Base-by-base conservation (phyloP, 805 yeast genomes). In the Lipomyces kockii region DNA sequence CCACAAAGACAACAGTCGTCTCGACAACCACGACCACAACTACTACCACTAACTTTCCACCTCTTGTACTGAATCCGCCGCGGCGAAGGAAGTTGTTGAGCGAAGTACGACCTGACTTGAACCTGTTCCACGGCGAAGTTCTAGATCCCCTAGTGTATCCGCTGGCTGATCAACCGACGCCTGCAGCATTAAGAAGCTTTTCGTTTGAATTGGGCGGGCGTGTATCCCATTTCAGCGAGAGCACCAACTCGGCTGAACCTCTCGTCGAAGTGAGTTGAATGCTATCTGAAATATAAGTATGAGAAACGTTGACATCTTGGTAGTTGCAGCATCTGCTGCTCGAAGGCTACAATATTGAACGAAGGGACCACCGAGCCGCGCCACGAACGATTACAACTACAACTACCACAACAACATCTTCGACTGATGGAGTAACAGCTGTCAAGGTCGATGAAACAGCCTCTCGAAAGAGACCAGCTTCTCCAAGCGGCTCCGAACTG, bases 161-260 rank as follows among this genome's bases (percentile, higher is more conserved):
- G 14, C 74, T 79, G 60, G 77, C 76, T 9, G 60, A 66, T 25
- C 74, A 75, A 22, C 73, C 76, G 22, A 79, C 80, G 11, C 81
- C 81, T 20, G 70, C 67, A 60, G 68, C 68, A 46, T 73, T 79
- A 17, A 72, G 69, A n/a, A 73, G 72, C 22, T 79, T 78, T 67
- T 62, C 65, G n/a, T 79, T 77, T 64, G 60, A 61, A 9, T 70
- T 72, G 29, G 67, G 71, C 37, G 80, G 79, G 54, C 62, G 63
- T 20, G 55, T 58, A 22, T 69, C 72, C 37, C 62, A 62, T 27
- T 78, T 78, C 62, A 72, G 71, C 51, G 81, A 78, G 68, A 22
- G 62, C 17, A 43, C 59, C 22, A 67, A 58, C 51, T 27, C 51
- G 25, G 35, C 37, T 12, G 67, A 66, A 25, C 54, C 51, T 43